Evolutionary conservation across 2,329 filamentous ascomycete species (phyloP).

Genomic region (Fusarium decemcellulare): DNA sequence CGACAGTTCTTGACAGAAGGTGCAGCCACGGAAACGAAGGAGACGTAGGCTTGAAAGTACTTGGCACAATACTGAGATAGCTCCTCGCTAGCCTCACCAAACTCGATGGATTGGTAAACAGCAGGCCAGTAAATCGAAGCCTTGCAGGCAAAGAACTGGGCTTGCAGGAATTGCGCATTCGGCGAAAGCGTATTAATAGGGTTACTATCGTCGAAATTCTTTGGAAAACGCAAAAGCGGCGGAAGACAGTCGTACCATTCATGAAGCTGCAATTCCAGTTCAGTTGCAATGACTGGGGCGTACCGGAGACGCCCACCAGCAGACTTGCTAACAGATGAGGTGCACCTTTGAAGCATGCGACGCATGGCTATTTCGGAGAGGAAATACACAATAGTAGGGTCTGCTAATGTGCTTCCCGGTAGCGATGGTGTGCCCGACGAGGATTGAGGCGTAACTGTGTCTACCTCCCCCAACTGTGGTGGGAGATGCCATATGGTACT

Average conservation of each 20-base stretch:
- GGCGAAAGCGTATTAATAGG: not conserved
- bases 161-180: not conserved
- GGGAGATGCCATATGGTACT: not conserved
- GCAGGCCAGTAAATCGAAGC: conserved; percentile 14
- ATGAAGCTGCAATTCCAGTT: conserved; percentile 52
- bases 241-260: conserved; percentile 51
- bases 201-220: not conserved
- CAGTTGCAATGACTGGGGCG: conserved; percentile 47
- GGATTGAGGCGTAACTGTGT: not conserved
- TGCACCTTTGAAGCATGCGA: conserved; percentile 51
- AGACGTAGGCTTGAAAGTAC: conserved; percentile 10
- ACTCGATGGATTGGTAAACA: conserved; percentile 7
- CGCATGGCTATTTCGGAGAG: conserved; percentile 53
- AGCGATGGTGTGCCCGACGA: not conserved
- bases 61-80: conserved; percentile 1
- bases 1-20: not conserved
- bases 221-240: not conserved
- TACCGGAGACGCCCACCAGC: conserved; percentile 38
- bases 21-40: not conserved
- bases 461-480: not conserved
- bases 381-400: conserved; percentile 44
- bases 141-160: conserved; percentile 12
- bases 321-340: conserved; percentile 40
- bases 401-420: not conserved
- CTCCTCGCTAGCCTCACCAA: not conserved